A percentile compares a stretch with the other conserved stretches of the same genome.
Evolutionary conservation across 2,329 filamentous ascomycete species (phyloP).

Genomic region (Lasiodiplodia sp.): DNA sequence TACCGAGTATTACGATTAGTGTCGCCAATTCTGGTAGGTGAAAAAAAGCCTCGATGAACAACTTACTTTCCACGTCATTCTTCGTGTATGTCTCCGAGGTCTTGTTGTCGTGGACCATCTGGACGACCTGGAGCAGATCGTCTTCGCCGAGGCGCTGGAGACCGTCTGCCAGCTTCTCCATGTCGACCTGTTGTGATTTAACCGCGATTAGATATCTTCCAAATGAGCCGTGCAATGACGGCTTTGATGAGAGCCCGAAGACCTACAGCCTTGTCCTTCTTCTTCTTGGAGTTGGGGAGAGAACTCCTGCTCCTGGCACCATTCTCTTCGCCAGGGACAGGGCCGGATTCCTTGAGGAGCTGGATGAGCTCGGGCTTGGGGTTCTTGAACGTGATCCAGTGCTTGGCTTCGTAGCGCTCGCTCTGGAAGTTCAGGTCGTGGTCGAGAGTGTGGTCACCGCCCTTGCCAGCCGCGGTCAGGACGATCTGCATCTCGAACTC

Average conservation of each 20-base stretch:
- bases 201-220: neutral
- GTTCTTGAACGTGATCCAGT: slow-evolving; percentile 87
- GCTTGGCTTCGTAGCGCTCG: slow-evolving; percentile 81
- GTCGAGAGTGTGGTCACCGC: slow-evolving; percentile 75
- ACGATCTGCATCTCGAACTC: slow-evolving; percentile 96
- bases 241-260: neutral
- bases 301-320: slow-evolving; percentile 68
- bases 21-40: neutral
- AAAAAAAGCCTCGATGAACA: neutral
- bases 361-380: slow-evolving; percentile 86
- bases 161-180: slow-evolving; percentile 95
- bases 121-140: slow-evolving; percentile 91
- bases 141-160: slow-evolving; percentile 90
- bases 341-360: slow-evolving; percentile 81
- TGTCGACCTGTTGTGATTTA: slow-evolving; percentile 67
- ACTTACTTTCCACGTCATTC: slow-evolving; percentile 93
- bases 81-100: slow-evolving; percentile 92
- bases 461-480: slow-evolving; percentile 84
- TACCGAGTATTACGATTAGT: slow-evolving; percentile 42
- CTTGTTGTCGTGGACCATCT: slow-evolving; percentile 98
- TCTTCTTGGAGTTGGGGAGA: slow-evolving; percentile 79
- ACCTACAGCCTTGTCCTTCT: slow-evolving; percentile 66
- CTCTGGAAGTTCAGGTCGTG: slow-evolving; percentile 94
- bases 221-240: slow-evolving; percentile 14
- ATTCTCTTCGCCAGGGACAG: slow-evolving; percentile 66